Evolutionary conservation across 2,329 filamentous ascomycete species (phyloP).

Genomic region (Massarina eburnea): DNA sequence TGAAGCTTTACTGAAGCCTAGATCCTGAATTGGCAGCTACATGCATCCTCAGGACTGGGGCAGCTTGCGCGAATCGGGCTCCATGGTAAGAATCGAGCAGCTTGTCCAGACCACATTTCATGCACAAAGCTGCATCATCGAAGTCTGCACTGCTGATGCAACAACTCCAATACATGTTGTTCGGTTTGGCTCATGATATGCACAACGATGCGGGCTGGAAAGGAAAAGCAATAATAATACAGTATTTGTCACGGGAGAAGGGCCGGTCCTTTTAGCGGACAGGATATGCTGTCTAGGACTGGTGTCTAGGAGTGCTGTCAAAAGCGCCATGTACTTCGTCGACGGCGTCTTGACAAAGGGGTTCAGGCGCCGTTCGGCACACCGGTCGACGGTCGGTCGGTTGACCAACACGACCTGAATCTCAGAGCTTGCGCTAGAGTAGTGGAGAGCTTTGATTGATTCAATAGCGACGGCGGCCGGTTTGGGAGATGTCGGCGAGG

Average conservation of each 20-base stretch:
- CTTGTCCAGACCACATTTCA: background rate
- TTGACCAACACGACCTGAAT: background rate
- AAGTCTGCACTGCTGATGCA: background rate
- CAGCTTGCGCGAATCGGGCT: background rate
- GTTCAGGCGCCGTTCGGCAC: slow-evolving; percentile 17
- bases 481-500: slow-evolving; percentile 33
- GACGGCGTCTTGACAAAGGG: slow-evolving; percentile 11
- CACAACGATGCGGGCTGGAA: slow-evolving; percentile 8
- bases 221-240: background rate
- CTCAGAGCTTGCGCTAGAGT: slow-evolving; percentile 3
- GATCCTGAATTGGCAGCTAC: background rate
- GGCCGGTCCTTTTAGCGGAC: slow-evolving; percentile 5
- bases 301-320: slow-evolving; percentile 3
- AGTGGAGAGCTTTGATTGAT: slow-evolving; percentile 11
- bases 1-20: slow-evolving; percentile 1
- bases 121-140: background rate
- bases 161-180: slow-evolving; percentile 6
- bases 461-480: slow-evolving; percentile 17
- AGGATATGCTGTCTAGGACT: slow-evolving; percentile 2
- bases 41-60: background rate
- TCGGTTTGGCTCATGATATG: slow-evolving; percentile 16
- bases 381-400: slow-evolving; percentile 13
- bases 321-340: background rate
- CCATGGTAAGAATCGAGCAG: background rate
- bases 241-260: slow-evolving; percentile 18